Conservation (phyloP, 768 basidiomycete species). For the Nidularia pulvinata region DNA sequence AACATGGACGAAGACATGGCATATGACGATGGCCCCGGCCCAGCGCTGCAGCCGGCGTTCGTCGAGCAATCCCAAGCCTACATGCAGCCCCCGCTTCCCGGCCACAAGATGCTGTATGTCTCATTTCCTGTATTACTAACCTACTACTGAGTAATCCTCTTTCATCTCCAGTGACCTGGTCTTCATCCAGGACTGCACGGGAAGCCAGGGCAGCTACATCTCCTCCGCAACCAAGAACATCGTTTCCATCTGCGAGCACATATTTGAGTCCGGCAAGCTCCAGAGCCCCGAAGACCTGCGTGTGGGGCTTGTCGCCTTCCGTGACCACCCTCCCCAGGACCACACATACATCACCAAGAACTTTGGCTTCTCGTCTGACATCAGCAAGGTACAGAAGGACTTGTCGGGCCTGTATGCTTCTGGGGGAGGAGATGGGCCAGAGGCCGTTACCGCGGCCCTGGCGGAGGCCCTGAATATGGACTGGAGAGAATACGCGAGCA, state of each 20-base stretch:
- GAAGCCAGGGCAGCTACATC: constrained; percentile 89
- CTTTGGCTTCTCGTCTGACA: constrained; percentile 94
- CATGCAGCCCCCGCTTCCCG: constrained; percentile 25
- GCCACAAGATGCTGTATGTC: constrained; percentile 77
- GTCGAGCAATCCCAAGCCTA: constrained; percentile 29
- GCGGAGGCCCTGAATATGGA: constrained; percentile 87
- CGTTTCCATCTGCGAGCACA: constrained; percentile 91
- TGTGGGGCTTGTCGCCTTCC: constrained; percentile 91
- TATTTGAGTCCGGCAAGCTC: constrained; percentile 94
- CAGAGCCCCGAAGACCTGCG: constrained; percentile 85
- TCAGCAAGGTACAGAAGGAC: constrained; percentile 82
- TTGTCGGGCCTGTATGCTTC: constrained; percentile 85
- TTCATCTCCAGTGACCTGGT: constrained; percentile 72
- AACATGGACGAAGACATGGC: constrained; percentile 86
- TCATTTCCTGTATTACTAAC: constrained; percentile 6
- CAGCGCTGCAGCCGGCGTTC: constrained; percentile 30
- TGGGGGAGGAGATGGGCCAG: constrained; percentile 94
- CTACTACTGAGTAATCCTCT: neutral
- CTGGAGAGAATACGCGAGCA: constrained; percentile 87
- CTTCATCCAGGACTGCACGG: constrained; percentile 95
- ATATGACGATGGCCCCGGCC: constrained; percentile 41
- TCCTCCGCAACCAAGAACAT: constrained; percentile 97
- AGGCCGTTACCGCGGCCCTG: constrained; percentile 94
- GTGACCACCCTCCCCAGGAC: constrained; percentile 98
- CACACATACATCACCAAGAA: constrained; percentile 93